These are phyloP conservation scores for Rhododendron vialii DNA, from an alignment of 148 eudicot species.

Conservation along the genomic window DNA sequence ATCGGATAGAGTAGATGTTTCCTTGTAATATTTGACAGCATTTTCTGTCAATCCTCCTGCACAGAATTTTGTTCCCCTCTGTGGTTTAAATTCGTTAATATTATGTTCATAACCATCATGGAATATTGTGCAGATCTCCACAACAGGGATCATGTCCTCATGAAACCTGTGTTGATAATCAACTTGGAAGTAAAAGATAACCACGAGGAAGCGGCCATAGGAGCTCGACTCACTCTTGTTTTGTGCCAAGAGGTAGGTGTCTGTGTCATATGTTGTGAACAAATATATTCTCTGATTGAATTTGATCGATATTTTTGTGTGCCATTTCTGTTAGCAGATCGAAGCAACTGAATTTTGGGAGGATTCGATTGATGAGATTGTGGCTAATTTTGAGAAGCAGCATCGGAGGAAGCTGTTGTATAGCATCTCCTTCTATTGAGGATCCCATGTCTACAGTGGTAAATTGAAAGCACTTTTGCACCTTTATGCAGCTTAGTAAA, in stretches of 20 bases:
- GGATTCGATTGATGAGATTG: slow-evolving; percentile 67
- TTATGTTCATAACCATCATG: neutral
- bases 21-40: neutral
- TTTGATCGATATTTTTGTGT: neutral
- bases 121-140: slow-evolving; percentile 57
- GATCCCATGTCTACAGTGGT: neutral
- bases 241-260: slow-evolving; percentile 75
- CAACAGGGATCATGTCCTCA: slow-evolving; percentile 64
- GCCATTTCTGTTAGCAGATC: slow-evolving; percentile 38
- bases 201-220: slow-evolving; percentile 95
- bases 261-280: neutral
- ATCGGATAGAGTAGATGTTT: neutral
- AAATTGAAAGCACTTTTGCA: neutral
- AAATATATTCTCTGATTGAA: neutral
- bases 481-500: neutral
- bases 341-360: slow-evolving; percentile 83
- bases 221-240: slow-evolving; percentile 73
- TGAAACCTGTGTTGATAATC: slow-evolving; percentile 80
- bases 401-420: slow-evolving; percentile 76
- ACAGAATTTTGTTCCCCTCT: neutral
- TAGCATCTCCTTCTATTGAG: slow-evolving; percentile 76
- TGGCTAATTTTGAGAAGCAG: slow-evolving; percentile 64
- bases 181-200: slow-evolving; percentile 95
- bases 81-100: neutral
- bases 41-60: neutral